phyloP scores from a whole-genome alignment of 257 asterid species.

The Craterostigma plantagineum region DNA sequence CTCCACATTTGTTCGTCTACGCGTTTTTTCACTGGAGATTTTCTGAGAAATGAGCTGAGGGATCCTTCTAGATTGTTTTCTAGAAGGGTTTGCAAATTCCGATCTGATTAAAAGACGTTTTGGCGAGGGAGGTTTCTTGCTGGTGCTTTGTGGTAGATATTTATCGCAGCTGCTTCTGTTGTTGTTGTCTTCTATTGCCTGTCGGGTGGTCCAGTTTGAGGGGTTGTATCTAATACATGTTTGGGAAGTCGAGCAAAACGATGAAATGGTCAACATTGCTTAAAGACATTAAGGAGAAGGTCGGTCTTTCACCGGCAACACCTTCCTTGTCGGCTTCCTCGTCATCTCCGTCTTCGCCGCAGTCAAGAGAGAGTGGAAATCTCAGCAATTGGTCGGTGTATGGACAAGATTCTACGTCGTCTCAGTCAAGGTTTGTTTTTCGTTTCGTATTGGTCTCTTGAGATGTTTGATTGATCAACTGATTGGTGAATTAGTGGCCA shows the following conservation, averaged over 20 bases:
- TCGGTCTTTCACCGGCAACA: constrained; percentile 56
- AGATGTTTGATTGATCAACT: too few relatives aligned
- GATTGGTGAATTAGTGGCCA: too few relatives aligned
- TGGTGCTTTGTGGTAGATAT: too few relatives aligned
- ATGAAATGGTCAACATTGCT: constrained; percentile 99
- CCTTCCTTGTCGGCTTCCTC: constrained; percentile 20
- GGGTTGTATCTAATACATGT: too few relatives aligned
- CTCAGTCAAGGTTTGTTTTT: constrained; percentile 49
- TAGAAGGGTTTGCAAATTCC: constrained; percentile 43
- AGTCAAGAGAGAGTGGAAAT: constrained; percentile 31
- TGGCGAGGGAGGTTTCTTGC: too few relatives aligned
- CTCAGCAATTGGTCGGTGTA: constrained; percentile 22
- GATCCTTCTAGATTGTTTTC: constrained; percentile 38
- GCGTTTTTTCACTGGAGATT: constrained; percentile 9
- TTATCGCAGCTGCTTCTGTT: too few relatives aligned
- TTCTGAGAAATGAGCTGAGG: constrained; percentile 30
- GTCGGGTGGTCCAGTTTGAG: too few relatives aligned
- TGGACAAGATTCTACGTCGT: constrained; percentile 36
- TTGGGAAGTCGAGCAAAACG: constrained; percentile 52
- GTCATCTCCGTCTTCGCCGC: constrained; percentile 33
- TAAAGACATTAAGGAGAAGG: constrained; percentile 93
- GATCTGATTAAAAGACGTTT: constrained; percentile 25
- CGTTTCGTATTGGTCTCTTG: neutral
- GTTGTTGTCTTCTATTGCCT: too few relatives aligned
- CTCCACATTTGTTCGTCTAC: too few relatives aligned